These are phyloP conservation scores for Myrica gale DNA, from an alignment of 306 rosid genomes.

Conservation along the genomic window DNA sequence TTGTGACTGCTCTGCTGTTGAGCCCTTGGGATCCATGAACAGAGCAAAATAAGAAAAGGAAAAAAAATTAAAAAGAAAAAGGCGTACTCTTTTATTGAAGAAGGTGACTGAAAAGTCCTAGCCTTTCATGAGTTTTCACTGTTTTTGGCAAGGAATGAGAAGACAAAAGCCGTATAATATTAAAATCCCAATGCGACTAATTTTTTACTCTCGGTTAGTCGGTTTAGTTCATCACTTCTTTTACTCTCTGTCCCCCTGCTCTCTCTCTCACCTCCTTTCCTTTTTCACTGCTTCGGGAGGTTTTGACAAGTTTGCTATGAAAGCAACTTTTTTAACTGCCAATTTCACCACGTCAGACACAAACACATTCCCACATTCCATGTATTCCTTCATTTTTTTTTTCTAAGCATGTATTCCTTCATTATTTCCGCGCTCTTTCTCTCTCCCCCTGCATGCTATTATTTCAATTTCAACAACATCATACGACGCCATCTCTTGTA, in stretches of 20 bases:
- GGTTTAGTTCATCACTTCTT: neutral
- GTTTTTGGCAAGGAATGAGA: conserved; percentile 65
- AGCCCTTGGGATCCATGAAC: conserved; percentile 96
- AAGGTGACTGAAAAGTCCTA: conserved; percentile 70
- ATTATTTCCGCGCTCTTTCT: neutral
- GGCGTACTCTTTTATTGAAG: conserved; percentile 70
- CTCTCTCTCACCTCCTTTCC: conserved; percentile 32
- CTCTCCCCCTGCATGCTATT: conserved; percentile 34
- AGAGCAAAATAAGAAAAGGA: conserved; percentile 26
- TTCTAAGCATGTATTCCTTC: too few relatives aligned
- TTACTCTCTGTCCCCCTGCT: neutral
- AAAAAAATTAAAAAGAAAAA: conserved; percentile 9
- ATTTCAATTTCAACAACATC: conserved; percentile 38
- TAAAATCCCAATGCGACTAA: conserved; percentile 53
- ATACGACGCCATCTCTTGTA: conserved; percentile 40
- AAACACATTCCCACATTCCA: conserved; percentile 20
- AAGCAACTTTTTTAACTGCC: conserved; percentile 64
- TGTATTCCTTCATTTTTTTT: neutral
- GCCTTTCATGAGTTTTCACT: conserved; percentile 83
- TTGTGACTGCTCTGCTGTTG: conserved; percentile 55
- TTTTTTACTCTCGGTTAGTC: conserved; percentile 33
- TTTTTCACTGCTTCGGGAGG: conserved; percentile 37
- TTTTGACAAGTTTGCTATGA: conserved; percentile 44
- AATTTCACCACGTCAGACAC: conserved; percentile 32
- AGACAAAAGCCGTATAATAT: conserved; percentile 40